Evolutionary conservation across 257 asterid genomes (phyloP), one percentile per base, ranked within the genome.

Genomic region (Pogostemon cablin): DNA sequence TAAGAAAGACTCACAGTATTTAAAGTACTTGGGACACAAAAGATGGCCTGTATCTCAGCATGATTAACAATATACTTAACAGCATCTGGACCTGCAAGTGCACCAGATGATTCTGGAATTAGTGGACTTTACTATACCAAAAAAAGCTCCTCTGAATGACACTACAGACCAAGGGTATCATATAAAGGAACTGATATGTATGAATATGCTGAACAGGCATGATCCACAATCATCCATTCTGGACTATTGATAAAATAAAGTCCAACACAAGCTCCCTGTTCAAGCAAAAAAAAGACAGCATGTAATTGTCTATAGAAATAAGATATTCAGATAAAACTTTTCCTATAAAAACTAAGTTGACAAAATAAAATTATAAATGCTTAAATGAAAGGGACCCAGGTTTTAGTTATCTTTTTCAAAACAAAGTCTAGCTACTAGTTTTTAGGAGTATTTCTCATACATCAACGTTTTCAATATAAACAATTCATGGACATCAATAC

Each of bases 131-230:
- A 68, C 44, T 52, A 67, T 65, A 80, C 69, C 39, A 60, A 47
- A 62, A 65, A 81, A 79, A 72, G 56, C 46, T 56, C 62, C 71
- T 65, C 42, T 61, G 37, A 71, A 74, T 76, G 63, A 77, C 73
- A 75, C 65, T 74, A 87, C 97, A 67, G 65, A 93, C 99, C 97
- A 67, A 93, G 96, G 72, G 99, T 93, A 81, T 93, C 99, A 64
- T 93, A 93, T 83, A 93, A 86, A 62, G 99, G 99, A 66, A 93
- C 97, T 52, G 97, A 93, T 59, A 82, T 79, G 79, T 78, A 90
- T 7, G 99, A 89, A 86, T 82, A 93, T 72, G 97, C 96, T 9
- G 99, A 74, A 80, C 99, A 93, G 67, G 96, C 96, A 79, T 93
- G 96, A 77, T 93, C 99, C 73, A 87, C 91, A 59, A 93, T 74